A percentile compares a stretch with the other conserved stretches of the same genome.
phyloP scores from a whole-genome alignment of 139 green algal species.

The Chlorella ohadii region DNA sequence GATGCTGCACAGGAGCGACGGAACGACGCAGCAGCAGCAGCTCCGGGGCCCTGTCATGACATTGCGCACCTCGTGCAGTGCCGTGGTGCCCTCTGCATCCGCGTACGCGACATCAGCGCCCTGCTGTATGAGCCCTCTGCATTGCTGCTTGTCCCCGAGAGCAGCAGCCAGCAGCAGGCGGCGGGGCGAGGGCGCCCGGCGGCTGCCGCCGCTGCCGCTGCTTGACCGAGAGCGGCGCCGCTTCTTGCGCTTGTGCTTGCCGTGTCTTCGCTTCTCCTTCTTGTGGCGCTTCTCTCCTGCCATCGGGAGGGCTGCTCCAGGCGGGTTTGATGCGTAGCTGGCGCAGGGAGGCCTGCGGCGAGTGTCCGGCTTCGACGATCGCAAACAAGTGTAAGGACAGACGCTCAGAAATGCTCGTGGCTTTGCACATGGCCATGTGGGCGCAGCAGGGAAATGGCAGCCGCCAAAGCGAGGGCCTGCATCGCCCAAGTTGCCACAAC shows the following conservation, averaged over 20 bases:
- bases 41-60: too few species aligned
- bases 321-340: too few species aligned
- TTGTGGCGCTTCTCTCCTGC: slow-evolving; percentile 8
- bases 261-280: background rate
- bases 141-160: slow-evolving; percentile 18
- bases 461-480: too few species aligned
- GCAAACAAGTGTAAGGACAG: too few species aligned
- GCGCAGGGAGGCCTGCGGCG: too few species aligned
- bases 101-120: slow-evolving; percentile 30
- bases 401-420: too few species aligned
- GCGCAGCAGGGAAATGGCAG: too few species aligned
- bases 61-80: slow-evolving; percentile 35
- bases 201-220: background rate
- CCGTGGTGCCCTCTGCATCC: slow-evolving; percentile 33
- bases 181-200: background rate
- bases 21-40: too few species aligned
- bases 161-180: slow-evolving; percentile 37
- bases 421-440: too few species aligned
- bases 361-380: too few species aligned
- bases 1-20: too few species aligned
- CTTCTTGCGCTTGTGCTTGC: slow-evolving; percentile 10
- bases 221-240: background rate
- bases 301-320: background rate
- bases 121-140: slow-evolving; percentile 20
- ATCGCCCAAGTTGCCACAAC: too few species aligned